These are phyloP conservation scores for Daedaleopsis sinensis DNA, from an alignment of 768 basidiomycete species.

Conservation along the genomic window DNA sequence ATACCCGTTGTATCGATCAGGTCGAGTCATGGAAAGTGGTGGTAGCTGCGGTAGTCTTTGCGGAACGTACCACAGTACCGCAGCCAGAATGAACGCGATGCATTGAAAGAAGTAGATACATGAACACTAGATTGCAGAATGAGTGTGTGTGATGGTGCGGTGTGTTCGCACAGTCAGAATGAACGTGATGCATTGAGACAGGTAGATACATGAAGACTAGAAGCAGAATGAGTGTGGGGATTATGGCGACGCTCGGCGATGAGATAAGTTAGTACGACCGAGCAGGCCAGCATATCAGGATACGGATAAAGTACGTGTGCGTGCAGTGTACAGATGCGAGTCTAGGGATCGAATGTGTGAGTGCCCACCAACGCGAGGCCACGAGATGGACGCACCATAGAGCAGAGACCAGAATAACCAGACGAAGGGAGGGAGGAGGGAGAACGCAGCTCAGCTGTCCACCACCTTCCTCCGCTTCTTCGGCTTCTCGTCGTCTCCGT, in stretches of 20 bases:
- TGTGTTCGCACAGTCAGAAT: no score
- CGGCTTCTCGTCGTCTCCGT: constrained; percentile 27
- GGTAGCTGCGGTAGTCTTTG: background rate
- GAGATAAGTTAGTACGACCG: constrained; percentile 4
- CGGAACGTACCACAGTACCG: background rate
- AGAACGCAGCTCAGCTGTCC: constrained; percentile 6
- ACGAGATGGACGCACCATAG: background rate
- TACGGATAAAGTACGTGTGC: constrained; percentile 9
- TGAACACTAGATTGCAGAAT: background rate
- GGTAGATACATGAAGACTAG: background rate
- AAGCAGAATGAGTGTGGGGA: constrained; percentile 4
- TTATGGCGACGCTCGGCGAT: background rate
- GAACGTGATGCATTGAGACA: background rate
- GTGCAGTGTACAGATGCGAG: background rate
- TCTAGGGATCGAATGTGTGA: background rate
- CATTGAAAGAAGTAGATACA: background rate
- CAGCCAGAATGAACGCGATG: background rate
- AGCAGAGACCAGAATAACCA: background rate
- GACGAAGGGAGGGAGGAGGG: background rate
- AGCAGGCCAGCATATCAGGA: background rate
- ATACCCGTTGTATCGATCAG: no score
- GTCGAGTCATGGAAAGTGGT: background rate
- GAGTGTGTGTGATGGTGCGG: constrained; percentile 5
- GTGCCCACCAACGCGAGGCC: background rate
- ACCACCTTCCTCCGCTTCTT: constrained; percentile 31